A percentile compares a stretch with the other conserved stretches of the same genome.
phyloP scores from a whole-genome alignment of 345 rosid species.

The Cardamine occulta region DNA sequence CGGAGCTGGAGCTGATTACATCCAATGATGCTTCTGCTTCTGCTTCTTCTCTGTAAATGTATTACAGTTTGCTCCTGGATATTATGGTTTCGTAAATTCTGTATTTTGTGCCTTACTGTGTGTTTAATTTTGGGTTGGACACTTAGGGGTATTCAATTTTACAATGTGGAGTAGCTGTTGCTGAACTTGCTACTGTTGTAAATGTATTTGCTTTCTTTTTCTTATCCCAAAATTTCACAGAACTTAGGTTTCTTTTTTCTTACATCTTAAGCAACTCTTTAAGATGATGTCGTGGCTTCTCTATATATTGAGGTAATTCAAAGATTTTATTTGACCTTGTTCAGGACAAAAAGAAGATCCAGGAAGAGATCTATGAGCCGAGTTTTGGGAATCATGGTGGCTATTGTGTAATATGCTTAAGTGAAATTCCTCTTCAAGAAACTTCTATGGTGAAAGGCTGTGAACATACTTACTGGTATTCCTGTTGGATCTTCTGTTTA shows the following conservation, averaged over 20 bases:
- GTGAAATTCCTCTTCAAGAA: slow-evolving; percentile 75
- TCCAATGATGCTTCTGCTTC: background rate
- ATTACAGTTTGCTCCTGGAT: background rate
- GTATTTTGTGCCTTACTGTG: background rate
- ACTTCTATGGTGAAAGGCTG: slow-evolving; percentile 93
- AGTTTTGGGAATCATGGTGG: slow-evolving; percentile 70
- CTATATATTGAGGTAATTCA: background rate
- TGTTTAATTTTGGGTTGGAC: background rate
- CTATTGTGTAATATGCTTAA: slow-evolving; percentile 82
- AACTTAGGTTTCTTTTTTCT: background rate
- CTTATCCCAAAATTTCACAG: background rate
- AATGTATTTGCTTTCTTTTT: background rate
- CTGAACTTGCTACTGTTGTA: slow-evolving; percentile 2
- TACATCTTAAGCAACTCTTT: background rate
- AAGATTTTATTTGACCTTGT: slow-evolving; percentile 18
- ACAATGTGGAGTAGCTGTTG: background rate
- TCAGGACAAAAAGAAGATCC: slow-evolving; percentile 52
- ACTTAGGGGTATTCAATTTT: background rate
- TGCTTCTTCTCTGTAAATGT: slow-evolving; percentile 10
- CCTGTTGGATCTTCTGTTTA: background rate
- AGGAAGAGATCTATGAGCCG: slow-evolving; percentile 42
- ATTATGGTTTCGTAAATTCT: slow-evolving; percentile 21
- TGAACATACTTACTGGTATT: slow-evolving; percentile 96
- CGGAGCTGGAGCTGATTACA: slow-evolving; percentile 2
- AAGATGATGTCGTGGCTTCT: background rate